Conservation (phyloP, 1,284 basidiomycete species). For the Ustilago bromivora region DNA sequence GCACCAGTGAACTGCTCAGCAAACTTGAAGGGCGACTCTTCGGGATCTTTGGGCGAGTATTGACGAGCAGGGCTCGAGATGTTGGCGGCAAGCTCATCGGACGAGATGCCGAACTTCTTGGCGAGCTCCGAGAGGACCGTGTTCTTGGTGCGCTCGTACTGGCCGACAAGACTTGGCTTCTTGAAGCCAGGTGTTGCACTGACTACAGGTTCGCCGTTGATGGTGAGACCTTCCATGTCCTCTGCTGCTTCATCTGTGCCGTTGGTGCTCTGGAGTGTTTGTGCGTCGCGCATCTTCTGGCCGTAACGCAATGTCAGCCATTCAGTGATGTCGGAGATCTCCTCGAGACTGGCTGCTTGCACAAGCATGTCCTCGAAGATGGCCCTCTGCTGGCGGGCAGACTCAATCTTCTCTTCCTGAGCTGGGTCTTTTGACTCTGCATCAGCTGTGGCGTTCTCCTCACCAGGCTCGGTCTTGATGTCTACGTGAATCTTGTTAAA, state of each 20-base stretch:
- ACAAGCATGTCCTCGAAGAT: slow-evolving; percentile 66
- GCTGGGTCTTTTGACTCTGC: slow-evolving; percentile 12
- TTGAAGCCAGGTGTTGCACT: slow-evolving; percentile 75
- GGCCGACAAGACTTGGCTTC: slow-evolving; percentile 84
- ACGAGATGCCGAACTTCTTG: slow-evolving; percentile 81
- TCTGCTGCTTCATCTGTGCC: slow-evolving; percentile 76
- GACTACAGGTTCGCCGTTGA: slow-evolving; percentile 41
- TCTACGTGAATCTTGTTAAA: slow-evolving; percentile 70
- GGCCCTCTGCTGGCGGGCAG: slow-evolving; percentile 24
- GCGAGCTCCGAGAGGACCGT: slow-evolving; percentile 81
- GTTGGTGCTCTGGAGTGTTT: slow-evolving; percentile 74
- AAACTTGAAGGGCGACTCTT: slow-evolving; percentile 45
- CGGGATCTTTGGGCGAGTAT: slow-evolving; percentile 76
- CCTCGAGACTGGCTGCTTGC: slow-evolving; percentile 77
- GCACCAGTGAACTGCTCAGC: slow-evolving; percentile 67
- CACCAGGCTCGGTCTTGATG: slow-evolving; percentile 76
- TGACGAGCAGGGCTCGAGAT: slow-evolving; percentile 75
- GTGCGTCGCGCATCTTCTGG: slow-evolving; percentile 67
- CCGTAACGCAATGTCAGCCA: slow-evolving; percentile 88
- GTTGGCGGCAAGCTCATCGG: slow-evolving; percentile 84
- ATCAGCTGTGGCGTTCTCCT: slow-evolving; percentile 75
- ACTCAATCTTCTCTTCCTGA: slow-evolving; percentile 6
- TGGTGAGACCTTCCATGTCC: slow-evolving; percentile 68
- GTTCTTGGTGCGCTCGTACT: slow-evolving; percentile 86
- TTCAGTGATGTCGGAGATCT: slow-evolving; percentile 89